Conservation (phyloP, 176 grass and related monocot genomes). For the Oryza meridionalis region DNA sequence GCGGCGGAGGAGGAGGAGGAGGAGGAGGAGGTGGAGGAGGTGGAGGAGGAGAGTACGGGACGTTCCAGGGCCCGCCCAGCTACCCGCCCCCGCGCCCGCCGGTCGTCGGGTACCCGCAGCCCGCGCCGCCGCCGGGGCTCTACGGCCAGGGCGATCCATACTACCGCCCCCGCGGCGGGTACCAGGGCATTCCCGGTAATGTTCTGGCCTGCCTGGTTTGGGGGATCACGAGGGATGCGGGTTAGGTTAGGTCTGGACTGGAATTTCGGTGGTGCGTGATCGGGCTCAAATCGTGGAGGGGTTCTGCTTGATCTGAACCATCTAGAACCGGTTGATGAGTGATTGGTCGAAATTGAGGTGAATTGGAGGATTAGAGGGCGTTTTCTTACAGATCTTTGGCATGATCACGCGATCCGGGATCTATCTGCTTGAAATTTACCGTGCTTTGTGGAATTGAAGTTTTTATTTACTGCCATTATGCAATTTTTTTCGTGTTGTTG, state of each 20-base stretch:
- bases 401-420: neutral
- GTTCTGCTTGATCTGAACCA: neutral
- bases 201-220: neutral
- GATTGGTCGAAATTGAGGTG: neutral
- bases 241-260: neutral
- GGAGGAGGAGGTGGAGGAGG: too few relatives aligned
- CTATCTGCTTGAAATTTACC: neutral
- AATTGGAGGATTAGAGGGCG: neutral
- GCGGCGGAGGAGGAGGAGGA: neutral
- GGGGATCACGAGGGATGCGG: neutral
- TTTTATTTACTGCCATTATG: neutral
- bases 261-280: neutral
- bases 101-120: conserved; percentile 68
- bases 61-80: conserved; percentile 66
- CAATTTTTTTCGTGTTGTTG: conserved; percentile 3
- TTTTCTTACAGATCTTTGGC: neutral
- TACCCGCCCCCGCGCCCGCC: conserved; percentile 72
- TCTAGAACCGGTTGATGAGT: neutral
- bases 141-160: conserved; percentile 33
- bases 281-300: neutral
- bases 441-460: neutral
- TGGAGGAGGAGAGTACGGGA: conserved; percentile 55
- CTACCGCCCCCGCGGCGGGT: conserved; percentile 56
- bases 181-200: conserved; percentile 63
- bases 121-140: conserved; percentile 58